phyloP scores from a whole-genome alignment of 495 filamentous ascomycete species.

The Jackrogersella multiformis region DNA sequence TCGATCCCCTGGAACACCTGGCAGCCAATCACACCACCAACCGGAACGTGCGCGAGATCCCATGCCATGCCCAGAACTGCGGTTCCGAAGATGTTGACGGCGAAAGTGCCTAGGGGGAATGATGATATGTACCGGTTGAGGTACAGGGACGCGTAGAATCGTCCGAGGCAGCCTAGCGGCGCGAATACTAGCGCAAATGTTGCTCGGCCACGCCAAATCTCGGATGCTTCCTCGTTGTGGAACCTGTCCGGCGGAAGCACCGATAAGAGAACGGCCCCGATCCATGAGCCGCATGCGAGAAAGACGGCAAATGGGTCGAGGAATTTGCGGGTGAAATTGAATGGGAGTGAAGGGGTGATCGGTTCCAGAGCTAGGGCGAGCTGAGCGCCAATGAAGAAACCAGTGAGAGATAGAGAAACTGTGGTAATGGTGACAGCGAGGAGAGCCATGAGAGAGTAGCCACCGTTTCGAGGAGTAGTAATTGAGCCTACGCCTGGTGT shows the following conservation, averaged over 20 bases:
- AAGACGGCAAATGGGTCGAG: conserved; percentile 70
- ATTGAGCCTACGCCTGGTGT: conserved; percentile 34
- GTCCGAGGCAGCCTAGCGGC: conserved; percentile 77
- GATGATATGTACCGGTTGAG: conserved; percentile 71
- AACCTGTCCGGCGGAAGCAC: conserved; percentile 76
- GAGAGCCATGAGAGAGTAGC: conserved; percentile 84
- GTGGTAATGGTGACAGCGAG: conserved; percentile 75
- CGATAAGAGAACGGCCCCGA: conserved; percentile 78
- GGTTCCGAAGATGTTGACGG: conserved; percentile 83
- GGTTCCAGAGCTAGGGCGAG: conserved; percentile 71
- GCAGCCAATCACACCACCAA: conserved; percentile 68
- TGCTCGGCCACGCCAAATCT: conserved; percentile 76
- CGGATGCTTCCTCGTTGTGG: conserved; percentile 47
- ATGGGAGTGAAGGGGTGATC: conserved; percentile 67
- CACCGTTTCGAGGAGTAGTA: conserved; percentile 67
- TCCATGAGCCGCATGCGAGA: conserved; percentile 77
- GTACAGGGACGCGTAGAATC: conserved; percentile 74
- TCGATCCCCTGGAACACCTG: conserved; percentile 84
- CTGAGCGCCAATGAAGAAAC: conserved; percentile 78
- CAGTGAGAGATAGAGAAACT: conserved; percentile 72
- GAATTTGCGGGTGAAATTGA: conserved; percentile 62
- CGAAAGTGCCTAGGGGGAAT: conserved; percentile 92
- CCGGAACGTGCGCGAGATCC: conserved; percentile 72
- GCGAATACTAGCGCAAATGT: conserved; percentile 87
- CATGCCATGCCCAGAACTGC: conserved; percentile 69